phyloP scores from a whole-genome alignment of 1,284 basidiomycete genomes.

The Mycosarcoma mackinlayi region DNA sequence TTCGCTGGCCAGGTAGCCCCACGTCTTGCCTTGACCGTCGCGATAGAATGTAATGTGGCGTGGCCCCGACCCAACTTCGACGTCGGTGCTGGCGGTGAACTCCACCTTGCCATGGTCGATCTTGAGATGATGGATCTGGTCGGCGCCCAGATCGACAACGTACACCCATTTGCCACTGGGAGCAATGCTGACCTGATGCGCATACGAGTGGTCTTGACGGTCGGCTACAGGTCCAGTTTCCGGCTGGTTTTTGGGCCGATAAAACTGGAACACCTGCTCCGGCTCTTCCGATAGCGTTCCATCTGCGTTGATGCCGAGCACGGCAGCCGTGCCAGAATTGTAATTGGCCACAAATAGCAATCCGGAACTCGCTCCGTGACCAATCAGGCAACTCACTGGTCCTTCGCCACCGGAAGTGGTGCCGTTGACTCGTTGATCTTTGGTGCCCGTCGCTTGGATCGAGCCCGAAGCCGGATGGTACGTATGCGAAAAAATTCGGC shows the following conservation, averaged over 20 bases:
- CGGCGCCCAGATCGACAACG: slow-evolving; percentile 56
- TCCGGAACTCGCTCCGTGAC: slow-evolving; percentile 15
- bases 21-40: slow-evolving; percentile 1
- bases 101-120: slow-evolving; percentile 15
- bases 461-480: slow-evolving; percentile 3
- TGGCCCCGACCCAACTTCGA: slow-evolving; percentile 36
- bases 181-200: slow-evolving; percentile 50
- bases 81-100: slow-evolving; percentile 23
- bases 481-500: slow-evolving; percentile 35
- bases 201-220: slow-evolving; percentile 56
- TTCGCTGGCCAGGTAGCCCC: slow-evolving; percentile 55
- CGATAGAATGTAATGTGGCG: slow-evolving; percentile 46
- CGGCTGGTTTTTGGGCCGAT: slow-evolving; percentile 5
- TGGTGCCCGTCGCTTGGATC: slow-evolving; percentile 17
- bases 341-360: slow-evolving; percentile 54
- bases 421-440: slow-evolving; percentile 9
- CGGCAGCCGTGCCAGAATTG: slow-evolving; percentile 28
- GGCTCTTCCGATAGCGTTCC: slow-evolving; percentile 19
- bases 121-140: slow-evolving; percentile 51
- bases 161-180: slow-evolving; percentile 52
- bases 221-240: slow-evolving; percentile 48
- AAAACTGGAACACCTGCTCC: slow-evolving; percentile 40
- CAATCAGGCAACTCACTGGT: slow-evolving; percentile 30
- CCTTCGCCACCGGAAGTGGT: slow-evolving; percentile 29
- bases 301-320: slow-evolving; percentile 22